Evolutionary conservation across 768 basidiomycete genomes (phyloP).

Genomic region (Amanita fuliginea): DNA sequence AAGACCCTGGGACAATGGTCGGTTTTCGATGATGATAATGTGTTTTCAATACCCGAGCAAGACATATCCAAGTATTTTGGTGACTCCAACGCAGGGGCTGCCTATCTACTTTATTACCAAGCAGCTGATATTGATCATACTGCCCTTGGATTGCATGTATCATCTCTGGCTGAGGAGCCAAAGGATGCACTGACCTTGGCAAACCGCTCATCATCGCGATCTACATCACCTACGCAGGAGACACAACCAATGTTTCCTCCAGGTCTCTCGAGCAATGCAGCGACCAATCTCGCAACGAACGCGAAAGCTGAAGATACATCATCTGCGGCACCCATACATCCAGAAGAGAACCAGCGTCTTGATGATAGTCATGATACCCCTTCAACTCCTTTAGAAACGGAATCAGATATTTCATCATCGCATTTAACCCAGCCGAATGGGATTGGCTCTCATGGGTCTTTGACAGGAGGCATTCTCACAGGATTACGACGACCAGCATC

Average conservation of each 20-base stretch:
- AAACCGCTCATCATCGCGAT: constrained; percentile 12
- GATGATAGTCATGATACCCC: neutral
- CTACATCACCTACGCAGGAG: constrained; percentile 11
- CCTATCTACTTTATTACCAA: constrained; percentile 97
- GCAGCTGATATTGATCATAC: constrained; percentile 74
- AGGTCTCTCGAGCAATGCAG: neutral
- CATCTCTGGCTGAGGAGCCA: constrained; percentile 11
- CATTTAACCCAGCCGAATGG: neutral
- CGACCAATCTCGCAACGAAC: neutral
- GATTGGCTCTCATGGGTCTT: neutral
- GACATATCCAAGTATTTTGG: constrained; percentile 95
- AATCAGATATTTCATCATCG: neutral
- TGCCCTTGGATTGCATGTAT: constrained; percentile 53
- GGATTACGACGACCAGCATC: constrained; percentile 15
- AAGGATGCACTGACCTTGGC: constrained; percentile 8
- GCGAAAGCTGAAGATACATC: neutral
- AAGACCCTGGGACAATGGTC: constrained; percentile 80
- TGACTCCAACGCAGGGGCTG: constrained; percentile 76
- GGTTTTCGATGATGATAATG: constrained; percentile 92
- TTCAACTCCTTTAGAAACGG: neutral
- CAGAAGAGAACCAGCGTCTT: neutral
- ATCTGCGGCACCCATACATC: neutral
- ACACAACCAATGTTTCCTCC: constrained; percentile 1
- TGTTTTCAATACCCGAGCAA: constrained; percentile 75
- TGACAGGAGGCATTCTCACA: constrained; percentile 9